Conservation (phyloP, 352 stramenopile species). For the Phytophthora parvispora region DNA sequence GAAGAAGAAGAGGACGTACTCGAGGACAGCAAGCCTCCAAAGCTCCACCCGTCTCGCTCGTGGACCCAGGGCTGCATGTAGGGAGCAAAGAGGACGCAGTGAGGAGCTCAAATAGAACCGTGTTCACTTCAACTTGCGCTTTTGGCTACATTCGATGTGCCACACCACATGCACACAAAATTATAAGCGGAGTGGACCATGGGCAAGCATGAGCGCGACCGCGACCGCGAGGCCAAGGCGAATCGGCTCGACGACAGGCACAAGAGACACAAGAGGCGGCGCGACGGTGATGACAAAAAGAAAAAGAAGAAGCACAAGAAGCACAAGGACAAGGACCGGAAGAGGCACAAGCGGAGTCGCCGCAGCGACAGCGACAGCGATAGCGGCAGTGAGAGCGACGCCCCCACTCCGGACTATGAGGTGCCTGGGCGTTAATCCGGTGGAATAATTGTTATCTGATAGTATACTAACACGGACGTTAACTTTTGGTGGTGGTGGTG, state of each 20-base stretch:
- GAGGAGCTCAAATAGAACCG: background rate
- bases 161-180: slow-evolving; percentile 22
- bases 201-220: slow-evolving; percentile 43
- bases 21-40: background rate
- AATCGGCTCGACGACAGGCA: slow-evolving; percentile 38
- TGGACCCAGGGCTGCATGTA: slow-evolving; percentile 9
- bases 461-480: background rate
- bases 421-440: background rate
- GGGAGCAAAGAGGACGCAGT: background rate
- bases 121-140: slow-evolving; percentile 25
- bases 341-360: slow-evolving; percentile 27
- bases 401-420: slow-evolving; percentile 30
- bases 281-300: slow-evolving; percentile 41
- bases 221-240: slow-evolving; percentile 9
- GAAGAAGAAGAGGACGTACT: background rate
- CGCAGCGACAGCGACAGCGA: slow-evolving; percentile 17
- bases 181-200: slow-evolving; percentile 17
- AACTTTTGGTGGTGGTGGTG: background rate
- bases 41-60: slow-evolving; percentile 4
- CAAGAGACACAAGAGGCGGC: slow-evolving; percentile 45
- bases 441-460: background rate
- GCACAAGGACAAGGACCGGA: slow-evolving; percentile 39
- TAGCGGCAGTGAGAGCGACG: slow-evolving; percentile 13
- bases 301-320: slow-evolving; percentile 47
- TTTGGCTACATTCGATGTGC: background rate